phyloP scores from a whole-genome alignment of 2,329 filamentous ascomycete species.

The Aspergillus hiratsukae region DNA sequence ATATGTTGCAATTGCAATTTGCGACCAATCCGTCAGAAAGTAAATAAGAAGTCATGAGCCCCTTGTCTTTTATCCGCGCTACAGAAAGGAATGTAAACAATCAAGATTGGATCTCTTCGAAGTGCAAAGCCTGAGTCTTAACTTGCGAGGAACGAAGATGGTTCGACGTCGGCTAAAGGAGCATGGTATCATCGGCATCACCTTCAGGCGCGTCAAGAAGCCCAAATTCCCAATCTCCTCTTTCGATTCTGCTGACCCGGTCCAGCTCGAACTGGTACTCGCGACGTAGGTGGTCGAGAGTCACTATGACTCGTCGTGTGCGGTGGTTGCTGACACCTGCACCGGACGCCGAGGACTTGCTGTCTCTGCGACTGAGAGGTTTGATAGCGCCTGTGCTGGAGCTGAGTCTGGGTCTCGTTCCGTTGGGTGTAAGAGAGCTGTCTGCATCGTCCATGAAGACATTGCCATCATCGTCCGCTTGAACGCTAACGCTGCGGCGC shows the following conservation, averaged over 20 bases:
- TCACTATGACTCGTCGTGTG: conserved; percentile 70
- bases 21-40: not conserved
- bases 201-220: conserved; percentile 24
- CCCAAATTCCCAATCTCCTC: conserved; percentile 79
- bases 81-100: not conserved
- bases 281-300: conserved; percentile 77
- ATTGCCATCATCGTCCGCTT: conserved; percentile 39
- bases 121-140: not conserved
- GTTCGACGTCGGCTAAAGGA: conserved; percentile 15
- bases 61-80: not conserved
- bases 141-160: not conserved
- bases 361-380: conserved; percentile 17
- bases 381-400: conserved; percentile 19
- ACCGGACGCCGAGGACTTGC: conserved; percentile 18
- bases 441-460: conserved; percentile 38
- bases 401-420: conserved; percentile 16
- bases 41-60: not conserved
- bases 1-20: not conserved
- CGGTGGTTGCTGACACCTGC: conserved; percentile 10
- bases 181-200: conserved; percentile 37
- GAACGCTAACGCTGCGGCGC: conserved; percentile 39
- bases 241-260: conserved; percentile 78
- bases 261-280: conserved; percentile 90
- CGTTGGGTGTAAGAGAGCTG: conserved; percentile 13
- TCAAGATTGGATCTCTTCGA: not conserved